Conservation (phyloP, 768 basidiomycete genomes). For the Calocybe cyanea region DNA sequence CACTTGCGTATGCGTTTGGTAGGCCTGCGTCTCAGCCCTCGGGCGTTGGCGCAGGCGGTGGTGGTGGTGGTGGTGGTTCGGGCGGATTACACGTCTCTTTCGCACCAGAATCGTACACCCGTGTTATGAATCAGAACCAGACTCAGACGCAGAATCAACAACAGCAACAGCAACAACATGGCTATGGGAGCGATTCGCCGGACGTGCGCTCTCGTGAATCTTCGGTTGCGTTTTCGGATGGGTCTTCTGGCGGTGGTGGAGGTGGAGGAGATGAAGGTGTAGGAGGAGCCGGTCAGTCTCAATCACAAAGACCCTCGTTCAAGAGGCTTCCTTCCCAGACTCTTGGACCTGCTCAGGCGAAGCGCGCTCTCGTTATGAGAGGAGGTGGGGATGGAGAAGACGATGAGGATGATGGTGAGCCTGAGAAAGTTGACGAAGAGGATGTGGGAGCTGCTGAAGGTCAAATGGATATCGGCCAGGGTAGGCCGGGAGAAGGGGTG, state of each 20-base stretch:
- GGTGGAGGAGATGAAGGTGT: slow-evolving; percentile 3
- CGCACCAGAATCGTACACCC: too few species aligned
- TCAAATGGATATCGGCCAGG: background rate
- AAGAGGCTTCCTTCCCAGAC: slow-evolving; percentile 75
- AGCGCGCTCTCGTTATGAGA: slow-evolving; percentile 44
- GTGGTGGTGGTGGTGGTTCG: too few species aligned
- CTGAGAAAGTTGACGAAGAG: background rate
- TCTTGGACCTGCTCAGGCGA: slow-evolving; percentile 55
- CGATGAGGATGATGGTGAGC: slow-evolving; percentile 2
- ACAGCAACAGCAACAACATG: background rate
- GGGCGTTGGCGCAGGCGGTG: too few species aligned
- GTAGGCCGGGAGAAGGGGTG: background rate
- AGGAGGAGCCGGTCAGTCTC: too few species aligned
- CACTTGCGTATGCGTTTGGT: background rate
- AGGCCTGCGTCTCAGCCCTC: too few species aligned
- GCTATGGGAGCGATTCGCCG: too few species aligned
- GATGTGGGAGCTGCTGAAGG: background rate
- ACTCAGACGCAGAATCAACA: slow-evolving; percentile 4
- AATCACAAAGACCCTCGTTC: slow-evolving; percentile 49
- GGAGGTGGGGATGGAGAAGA: slow-evolving; percentile 18
- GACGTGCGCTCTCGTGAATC: too few species aligned
- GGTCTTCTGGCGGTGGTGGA: too few species aligned
- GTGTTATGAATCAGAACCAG: background rate
- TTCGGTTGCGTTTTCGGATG: too few species aligned
- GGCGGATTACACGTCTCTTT: background rate